These are phyloP conservation scores for Steccherinum ochraceum DNA, from an alignment of 768 basidiomycete genomes.

Conservation along the genomic window DNA sequence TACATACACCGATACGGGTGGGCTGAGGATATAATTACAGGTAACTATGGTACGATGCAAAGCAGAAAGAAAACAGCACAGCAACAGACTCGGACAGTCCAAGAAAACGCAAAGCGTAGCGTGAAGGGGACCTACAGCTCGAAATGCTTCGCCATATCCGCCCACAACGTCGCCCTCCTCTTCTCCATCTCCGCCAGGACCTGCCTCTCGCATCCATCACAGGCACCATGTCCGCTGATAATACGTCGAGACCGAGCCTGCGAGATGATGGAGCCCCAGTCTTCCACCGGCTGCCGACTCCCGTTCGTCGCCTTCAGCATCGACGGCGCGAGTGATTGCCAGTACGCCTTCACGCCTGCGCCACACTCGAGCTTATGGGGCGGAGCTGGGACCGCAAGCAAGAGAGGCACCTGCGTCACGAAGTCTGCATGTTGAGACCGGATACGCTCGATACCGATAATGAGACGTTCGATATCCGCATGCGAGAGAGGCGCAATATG, in stretches of 20 bases:
- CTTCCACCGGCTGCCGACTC: neutral
- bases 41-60: no score
- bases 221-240: neutral
- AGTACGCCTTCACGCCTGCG: neutral
- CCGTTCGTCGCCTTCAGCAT: neutral
- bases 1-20: no score
- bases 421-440: conserved; percentile 7
- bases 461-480: conserved; percentile 18
- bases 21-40: no score
- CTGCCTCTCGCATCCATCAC: neutral
- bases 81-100: no score
- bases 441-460: conserved; percentile 17
- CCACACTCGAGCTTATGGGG: neutral
- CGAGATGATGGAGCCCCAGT: neutral
- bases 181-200: neutral
- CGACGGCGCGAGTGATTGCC: neutral
- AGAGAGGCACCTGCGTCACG: neutral
- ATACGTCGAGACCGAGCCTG: neutral
- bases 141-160: neutral
- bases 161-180: neutral
- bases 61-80: no score
- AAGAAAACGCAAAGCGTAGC: no score
- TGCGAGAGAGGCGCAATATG: conserved; percentile 16
- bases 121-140: neutral
- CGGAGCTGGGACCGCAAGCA: neutral